These are phyloP conservation scores for Camelina laxa DNA, from an alignment of 345 rosid genomes.

Conservation along the genomic window DNA sequence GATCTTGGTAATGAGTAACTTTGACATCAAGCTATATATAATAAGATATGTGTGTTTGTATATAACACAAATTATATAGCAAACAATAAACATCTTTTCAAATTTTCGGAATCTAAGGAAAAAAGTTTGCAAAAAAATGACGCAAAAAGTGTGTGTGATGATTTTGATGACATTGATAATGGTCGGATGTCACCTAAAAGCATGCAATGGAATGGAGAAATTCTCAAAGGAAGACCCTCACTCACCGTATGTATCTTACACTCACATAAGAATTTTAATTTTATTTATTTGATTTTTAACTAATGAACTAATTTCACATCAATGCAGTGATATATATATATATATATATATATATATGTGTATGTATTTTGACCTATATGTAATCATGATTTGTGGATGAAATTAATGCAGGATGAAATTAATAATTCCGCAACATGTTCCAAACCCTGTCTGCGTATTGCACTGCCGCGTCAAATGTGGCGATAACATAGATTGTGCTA, in stretches of 20 bases:
- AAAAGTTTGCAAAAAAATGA: not conserved
- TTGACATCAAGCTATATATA: no score
- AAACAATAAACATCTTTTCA: not conserved
- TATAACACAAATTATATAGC: not conserved
- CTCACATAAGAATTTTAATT: not conserved
- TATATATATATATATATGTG: no score
- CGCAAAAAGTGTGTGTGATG: not conserved
- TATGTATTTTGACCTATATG: not conserved
- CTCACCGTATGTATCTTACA: conserved; percentile 1
- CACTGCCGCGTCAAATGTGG: not conserved
- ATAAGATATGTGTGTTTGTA: no score
- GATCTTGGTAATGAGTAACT: no score
- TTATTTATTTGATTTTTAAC: not conserved
- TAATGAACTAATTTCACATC: not conserved
- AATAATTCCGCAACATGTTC: not conserved
- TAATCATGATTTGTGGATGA: not conserved
- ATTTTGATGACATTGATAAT: conserved; percentile 1
- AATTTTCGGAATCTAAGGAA: not conserved
- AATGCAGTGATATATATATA: no score
- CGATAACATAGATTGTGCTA: not conserved
- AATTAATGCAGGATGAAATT: not conserved
- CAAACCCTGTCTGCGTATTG: not conserved
- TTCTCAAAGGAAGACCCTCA: not conserved
- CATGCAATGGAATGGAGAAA: conserved; percentile 12
- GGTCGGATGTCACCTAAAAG: not conserved